A percentile compares a stretch with the other conserved stretches of the same genome.
These are phyloP conservation scores for Theileria parva DNA, from an alignment of 169 alveolate species.

Conservation along the genomic window DNA sequence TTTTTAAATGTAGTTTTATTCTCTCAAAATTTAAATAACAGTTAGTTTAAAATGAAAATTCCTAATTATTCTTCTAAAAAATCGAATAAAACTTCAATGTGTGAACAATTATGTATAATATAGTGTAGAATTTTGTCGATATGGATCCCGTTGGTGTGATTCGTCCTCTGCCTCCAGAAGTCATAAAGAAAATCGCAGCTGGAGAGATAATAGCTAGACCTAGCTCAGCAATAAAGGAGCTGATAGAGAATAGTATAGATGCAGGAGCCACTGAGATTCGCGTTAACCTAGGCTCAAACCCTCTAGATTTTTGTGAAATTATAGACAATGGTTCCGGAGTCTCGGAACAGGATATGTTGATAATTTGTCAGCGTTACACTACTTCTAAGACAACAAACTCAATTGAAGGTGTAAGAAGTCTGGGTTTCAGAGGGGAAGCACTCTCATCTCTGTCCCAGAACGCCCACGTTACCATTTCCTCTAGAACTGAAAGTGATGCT, in stretches of 20 bases:
- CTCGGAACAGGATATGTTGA: slow-evolving; percentile 86
- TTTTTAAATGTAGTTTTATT: neutral
- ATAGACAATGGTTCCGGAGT: slow-evolving; percentile 97
- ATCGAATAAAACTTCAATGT: neutral
- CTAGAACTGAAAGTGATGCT: slow-evolving; percentile 80
- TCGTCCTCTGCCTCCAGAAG: slow-evolving; percentile 82
- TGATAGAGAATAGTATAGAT: slow-evolving; percentile 96
- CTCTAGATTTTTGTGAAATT: slow-evolving; percentile 88
- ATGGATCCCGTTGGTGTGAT: slow-evolving; percentile 58
- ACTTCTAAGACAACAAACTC: slow-evolving; percentile 93
- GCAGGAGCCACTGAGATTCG: slow-evolving; percentile 90
- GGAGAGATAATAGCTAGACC: slow-evolving; percentile 97
- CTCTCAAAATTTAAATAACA: neutral
- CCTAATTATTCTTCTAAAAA: neutral
- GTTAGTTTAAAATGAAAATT: neutral
- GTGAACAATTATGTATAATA: neutral
- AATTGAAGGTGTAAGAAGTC: slow-evolving; percentile 84
- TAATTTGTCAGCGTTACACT: slow-evolving; percentile 95
- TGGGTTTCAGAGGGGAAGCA: slow-evolving; percentile 99
- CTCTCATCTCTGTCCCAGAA: slow-evolving; percentile 92
- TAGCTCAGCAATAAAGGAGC: slow-evolving; percentile 95
- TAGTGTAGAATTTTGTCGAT: neutral
- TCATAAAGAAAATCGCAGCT: slow-evolving; percentile 93
- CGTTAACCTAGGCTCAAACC: slow-evolving; percentile 87
- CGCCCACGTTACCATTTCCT: slow-evolving; percentile 87